phyloP scores from a whole-genome alignment of 148 eudicot species.

The Gaultheria prostrata region DNA sequence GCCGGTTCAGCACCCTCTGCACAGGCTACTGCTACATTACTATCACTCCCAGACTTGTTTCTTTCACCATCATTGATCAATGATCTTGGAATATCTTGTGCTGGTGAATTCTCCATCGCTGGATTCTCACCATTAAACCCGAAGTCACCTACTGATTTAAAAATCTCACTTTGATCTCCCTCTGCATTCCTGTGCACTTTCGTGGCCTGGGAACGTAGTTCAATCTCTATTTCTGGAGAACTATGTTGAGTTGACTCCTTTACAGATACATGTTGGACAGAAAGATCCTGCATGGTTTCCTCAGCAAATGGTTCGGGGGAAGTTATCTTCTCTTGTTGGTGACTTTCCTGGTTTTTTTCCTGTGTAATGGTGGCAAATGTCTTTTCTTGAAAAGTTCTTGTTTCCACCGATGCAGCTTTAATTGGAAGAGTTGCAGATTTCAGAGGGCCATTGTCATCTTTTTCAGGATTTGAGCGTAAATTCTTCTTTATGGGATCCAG shows the following conservation, averaged over 20 bases:
- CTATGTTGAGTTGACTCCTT: slow-evolving; percentile 29
- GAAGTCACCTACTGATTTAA: slow-evolving; percentile 17
- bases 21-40: slow-evolving; percentile 3
- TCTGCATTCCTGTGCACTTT: slow-evolving; percentile 22
- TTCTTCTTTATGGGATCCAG: slow-evolving; percentile 20
- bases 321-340: slow-evolving; percentile 27
- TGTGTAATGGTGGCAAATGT: slow-evolving; percentile 14
- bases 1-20: slow-evolving; percentile 16
- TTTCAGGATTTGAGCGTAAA: slow-evolving; percentile 21
- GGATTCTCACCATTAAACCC: slow-evolving; percentile 22
- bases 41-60: slow-evolving; percentile 23
- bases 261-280: slow-evolving; percentile 22
- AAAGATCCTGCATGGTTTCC: slow-evolving; percentile 23
- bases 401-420: slow-evolving; percentile 23
- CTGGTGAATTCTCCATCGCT: slow-evolving; percentile 10
- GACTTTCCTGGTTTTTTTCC: slow-evolving; percentile 23
- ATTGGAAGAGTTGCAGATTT: slow-evolving; percentile 26
- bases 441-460: slow-evolving; percentile 17
- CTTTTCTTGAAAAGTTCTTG: slow-evolving; percentile 26
- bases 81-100: slow-evolving; percentile 19
- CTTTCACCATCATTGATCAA: slow-evolving; percentile 19
- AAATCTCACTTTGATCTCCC: slow-evolving; percentile 24
- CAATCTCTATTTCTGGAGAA: slow-evolving; percentile 31
- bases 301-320: slow-evolving; percentile 23
- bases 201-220: slow-evolving; percentile 27